Conservation (phyloP, 768 basidiomycete species). For the Boletus rubescentipes region DNA sequence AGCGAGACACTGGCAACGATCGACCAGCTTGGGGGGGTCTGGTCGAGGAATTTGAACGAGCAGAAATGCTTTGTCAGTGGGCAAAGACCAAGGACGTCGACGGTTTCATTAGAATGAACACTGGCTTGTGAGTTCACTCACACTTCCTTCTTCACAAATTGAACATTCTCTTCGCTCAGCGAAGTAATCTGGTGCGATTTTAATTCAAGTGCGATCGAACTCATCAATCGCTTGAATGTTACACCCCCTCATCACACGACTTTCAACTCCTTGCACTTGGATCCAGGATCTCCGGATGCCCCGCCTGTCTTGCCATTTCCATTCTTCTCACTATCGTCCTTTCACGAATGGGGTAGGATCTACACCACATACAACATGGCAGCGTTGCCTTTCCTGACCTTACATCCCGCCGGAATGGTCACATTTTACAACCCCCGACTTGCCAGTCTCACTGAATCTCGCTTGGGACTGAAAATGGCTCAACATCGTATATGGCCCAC, state of each 20-base stretch:
- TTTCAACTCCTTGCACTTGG: background rate
- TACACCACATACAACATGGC: constrained; percentile 3
- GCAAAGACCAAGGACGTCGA: background rate
- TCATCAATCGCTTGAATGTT: constrained; percentile 2
- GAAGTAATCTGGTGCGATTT: constrained; percentile 8
- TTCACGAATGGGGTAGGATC: constrained; percentile 4
- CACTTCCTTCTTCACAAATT: background rate
- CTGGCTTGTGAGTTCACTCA: background rate
- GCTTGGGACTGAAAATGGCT: background rate
- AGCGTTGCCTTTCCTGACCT: background rate
- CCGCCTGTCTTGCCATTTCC: background rate
- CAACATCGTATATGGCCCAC: constrained; percentile 4
- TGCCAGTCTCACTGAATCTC: background rate
- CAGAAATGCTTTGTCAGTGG: constrained; percentile 2
- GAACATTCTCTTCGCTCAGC: background rate
- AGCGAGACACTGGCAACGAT: constrained; percentile 1
- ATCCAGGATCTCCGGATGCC: constrained; percentile 3
- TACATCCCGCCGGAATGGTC: constrained; percentile 6
- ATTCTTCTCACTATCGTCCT: constrained; percentile 3
- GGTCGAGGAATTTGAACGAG: background rate
- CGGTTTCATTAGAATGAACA: constrained; percentile 5
- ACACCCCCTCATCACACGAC: background rate
- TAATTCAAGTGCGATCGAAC: constrained; percentile 1
- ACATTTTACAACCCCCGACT: constrained; percentile 3
- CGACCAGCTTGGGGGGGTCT: constrained; percentile 1